phyloP scores from a whole-genome alignment of 352 stramenopile genomes.

The Phytophthora cryptogea region DNA sequence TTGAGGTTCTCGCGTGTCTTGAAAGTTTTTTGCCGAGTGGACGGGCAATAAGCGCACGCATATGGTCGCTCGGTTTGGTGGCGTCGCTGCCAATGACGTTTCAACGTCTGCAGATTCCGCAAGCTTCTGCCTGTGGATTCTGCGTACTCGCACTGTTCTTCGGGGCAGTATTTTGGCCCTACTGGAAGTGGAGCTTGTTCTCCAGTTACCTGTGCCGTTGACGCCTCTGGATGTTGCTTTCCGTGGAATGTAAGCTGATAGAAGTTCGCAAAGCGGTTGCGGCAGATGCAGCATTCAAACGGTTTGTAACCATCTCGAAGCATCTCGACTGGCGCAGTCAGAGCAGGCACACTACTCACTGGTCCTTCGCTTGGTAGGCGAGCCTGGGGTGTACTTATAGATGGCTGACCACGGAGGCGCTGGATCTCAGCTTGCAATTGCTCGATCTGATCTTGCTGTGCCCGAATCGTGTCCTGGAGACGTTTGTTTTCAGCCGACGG shows the following conservation, averaged over 20 bases:
- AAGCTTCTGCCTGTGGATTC: slow-evolving; percentile 49
- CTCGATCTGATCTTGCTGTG: slow-evolving; percentile 55
- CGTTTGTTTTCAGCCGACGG: slow-evolving; percentile 17
- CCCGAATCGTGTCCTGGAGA: slow-evolving; percentile 45
- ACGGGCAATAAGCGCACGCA: slow-evolving; percentile 46
- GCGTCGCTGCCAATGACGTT: slow-evolving; percentile 73
- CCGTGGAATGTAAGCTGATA: slow-evolving; percentile 75
- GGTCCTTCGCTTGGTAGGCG: slow-evolving; percentile 2
- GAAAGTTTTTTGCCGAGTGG: slow-evolving; percentile 54
- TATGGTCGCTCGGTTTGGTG: slow-evolving; percentile 63
- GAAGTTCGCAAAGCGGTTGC: slow-evolving; percentile 64
- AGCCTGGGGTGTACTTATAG: slow-evolving; percentile 11
- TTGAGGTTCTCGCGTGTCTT: slow-evolving; percentile 77
- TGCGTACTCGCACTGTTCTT: slow-evolving; percentile 57
- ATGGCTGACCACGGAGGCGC: slow-evolving; percentile 29
- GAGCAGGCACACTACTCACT: slow-evolving; percentile 16
- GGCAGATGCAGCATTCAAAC: slow-evolving; percentile 64
- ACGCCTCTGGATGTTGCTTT: slow-evolving; percentile 53
- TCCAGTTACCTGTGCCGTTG: slow-evolving; percentile 39
- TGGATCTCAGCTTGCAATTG: slow-evolving; percentile 42
- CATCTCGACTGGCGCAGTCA: slow-evolving; percentile 57
- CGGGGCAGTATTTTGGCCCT: slow-evolving; percentile 64
- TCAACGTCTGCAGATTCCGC: slow-evolving; percentile 71
- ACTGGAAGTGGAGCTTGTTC: slow-evolving; percentile 53
- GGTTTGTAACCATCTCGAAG: slow-evolving; percentile 66